Evolutionary conservation across 495 filamentous ascomycete species (phyloP).

Genomic region (Usnea hakonensis): DNA sequence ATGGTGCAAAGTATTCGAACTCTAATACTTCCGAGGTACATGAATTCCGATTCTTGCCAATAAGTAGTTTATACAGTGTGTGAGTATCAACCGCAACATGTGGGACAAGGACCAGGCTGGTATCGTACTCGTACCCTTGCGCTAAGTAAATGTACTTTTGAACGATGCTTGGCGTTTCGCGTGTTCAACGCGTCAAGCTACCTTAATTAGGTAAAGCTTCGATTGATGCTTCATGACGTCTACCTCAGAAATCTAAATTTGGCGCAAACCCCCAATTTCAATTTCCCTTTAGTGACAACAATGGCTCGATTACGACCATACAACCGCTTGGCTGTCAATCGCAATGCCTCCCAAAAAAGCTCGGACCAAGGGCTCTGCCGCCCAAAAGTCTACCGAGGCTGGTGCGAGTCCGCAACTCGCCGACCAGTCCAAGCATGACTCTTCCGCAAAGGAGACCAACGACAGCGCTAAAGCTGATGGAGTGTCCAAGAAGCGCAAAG

Average conservation of each 20-base stretch:
- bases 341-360: conserved; percentile 21
- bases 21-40: too few relatives aligned
- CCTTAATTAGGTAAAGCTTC: not conserved
- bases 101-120: not conserved
- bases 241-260: not conserved
- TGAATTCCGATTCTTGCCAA: too few relatives aligned
- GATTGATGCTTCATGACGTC: not conserved
- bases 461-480: not conserved
- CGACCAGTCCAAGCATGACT: not conserved
- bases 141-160: too few relatives aligned
- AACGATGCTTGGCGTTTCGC: not conserved
- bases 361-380: not conserved
- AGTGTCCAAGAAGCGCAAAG: conserved; percentile 20
- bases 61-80: too few relatives aligned
- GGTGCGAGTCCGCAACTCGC: not conserved
- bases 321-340: not conserved
- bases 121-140: too few relatives aligned
- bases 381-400: not conserved
- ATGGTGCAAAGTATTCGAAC: not conserved
- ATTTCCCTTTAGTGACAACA: not conserved
- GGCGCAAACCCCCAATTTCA: not conserved
- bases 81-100: not conserved
- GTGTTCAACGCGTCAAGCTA: not conserved
- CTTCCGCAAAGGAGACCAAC: not conserved
- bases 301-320: not conserved